Evolutionary conservation across 352 stramenopile species (phyloP), one percentile per base, ranked within the genome.

Genomic region (Phytopythium delawarense): DNA sequence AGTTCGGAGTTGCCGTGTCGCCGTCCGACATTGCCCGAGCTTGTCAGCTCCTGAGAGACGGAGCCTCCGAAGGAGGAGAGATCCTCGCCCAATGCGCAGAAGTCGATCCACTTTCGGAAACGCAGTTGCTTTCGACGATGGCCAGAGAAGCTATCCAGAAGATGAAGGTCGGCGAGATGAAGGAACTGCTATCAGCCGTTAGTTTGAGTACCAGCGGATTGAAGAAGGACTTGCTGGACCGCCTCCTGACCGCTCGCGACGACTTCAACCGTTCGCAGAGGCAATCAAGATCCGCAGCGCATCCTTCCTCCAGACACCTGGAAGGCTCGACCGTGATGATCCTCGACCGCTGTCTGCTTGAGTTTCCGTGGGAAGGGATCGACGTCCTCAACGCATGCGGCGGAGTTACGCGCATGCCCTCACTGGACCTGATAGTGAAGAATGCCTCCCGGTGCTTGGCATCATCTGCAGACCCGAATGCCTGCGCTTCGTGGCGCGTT

Each of bases 351-450:
- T 65, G 72, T 21, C 53, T 94, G 16, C 76, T 91, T 48, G 76
- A 85, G 49, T 91, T 96, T 66, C 84, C 87, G 8, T 96, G 84
- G 84, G 87, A 96, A 85, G 84, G 71, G 1, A 62, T 96, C 21
- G 78, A 87, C 34, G 62, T 91, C 5, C 69, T 94, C 45, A 35
- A 46, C 5, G 51, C 59, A 32, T 75, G 65, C 20, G 57, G 62
- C 7, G 66, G 71, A 13, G 79, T 94, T 2, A 89, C 80, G 25
- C 78, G 86, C 16, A 91, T 96, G 80, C 84, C 84, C 15, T 94
- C 82, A 1, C 66, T 91, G 30, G 79, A 91, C 50, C 37, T 90
- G 34, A 66, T 87, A 32, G 15, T 89, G 42, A 59, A 74, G 48
- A 85, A 85, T 50, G 49, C 67, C 18, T 11, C 32, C 32, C 12